These are phyloP conservation scores for Starmerella roubikii DNA, from an alignment of 805 yeast species.

Conservation along the genomic window DNA sequence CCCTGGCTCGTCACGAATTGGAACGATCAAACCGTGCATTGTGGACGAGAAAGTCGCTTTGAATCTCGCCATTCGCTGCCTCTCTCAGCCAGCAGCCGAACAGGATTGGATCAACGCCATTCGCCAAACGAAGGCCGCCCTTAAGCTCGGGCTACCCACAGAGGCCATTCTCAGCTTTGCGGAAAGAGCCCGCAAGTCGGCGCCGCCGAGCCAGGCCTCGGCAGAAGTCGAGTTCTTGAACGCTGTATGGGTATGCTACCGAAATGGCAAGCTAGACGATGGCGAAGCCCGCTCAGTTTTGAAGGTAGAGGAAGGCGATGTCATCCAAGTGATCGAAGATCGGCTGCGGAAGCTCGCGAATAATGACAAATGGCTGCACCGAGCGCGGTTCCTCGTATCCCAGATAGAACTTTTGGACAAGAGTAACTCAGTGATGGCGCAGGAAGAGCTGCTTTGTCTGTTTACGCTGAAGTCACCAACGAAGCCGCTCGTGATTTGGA, in stretches of 20 bases:
- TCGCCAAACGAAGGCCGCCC: slow-evolving; percentile 3
- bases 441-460: slow-evolving; percentile 47
- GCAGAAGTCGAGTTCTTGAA: slow-evolving; percentile 4
- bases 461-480: slow-evolving; percentile 50
- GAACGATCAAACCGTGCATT: neutral
- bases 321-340: neutral
- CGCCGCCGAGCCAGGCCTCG: slow-evolving; percentile 1
- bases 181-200: neutral
- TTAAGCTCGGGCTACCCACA: neutral
- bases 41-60: slow-evolving; percentile 3
- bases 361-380: slow-evolving; percentile 84
- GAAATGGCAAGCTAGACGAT: neutral
- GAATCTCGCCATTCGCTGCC: slow-evolving; percentile 4
- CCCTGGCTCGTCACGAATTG: neutral
- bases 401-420: slow-evolving; percentile 43
- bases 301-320: neutral
- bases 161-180: slow-evolving; percentile 1
- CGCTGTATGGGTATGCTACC: slow-evolving; percentile 2
- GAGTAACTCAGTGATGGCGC: slow-evolving; percentile 40
- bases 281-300: neutral
- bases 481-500: slow-evolving; percentile 76
- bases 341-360: slow-evolving; percentile 30
- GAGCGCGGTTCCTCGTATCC: slow-evolving; percentile 64
- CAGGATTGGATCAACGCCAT: slow-evolving; percentile 9
- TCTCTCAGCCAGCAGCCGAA: slow-evolving; percentile 4